Evolutionary conservation across 2,329 filamentous ascomycete species (phyloP).

Genomic region (Claviceps pusilla): DNA sequence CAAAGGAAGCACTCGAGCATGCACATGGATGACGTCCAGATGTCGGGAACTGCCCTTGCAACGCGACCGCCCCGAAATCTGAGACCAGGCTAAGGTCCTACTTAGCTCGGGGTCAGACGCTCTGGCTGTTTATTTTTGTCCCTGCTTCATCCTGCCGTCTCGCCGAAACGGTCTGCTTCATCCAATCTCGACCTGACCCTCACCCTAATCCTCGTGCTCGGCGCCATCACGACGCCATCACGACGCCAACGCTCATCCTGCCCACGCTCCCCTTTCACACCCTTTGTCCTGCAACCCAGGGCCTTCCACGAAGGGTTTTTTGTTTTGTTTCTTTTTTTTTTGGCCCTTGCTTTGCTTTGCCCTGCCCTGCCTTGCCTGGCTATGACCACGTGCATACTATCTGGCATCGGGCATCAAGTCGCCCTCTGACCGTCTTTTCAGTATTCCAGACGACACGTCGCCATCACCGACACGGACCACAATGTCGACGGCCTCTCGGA

Average conservation of each 20-base stretch:
- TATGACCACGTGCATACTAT: slow-evolving; percentile 2
- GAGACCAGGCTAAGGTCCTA: not conserved
- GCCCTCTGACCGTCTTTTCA: slow-evolving; percentile 12
- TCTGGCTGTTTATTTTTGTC: not conserved
- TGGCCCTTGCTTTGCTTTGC: too few relatives aligned
- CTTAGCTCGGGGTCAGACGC: not conserved
- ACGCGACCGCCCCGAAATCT: not conserved
- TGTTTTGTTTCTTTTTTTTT: not conserved
- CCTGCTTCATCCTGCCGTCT: not conserved
- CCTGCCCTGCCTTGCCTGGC: not conserved
- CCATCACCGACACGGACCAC: not conserved
- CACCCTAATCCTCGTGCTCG: not conserved
- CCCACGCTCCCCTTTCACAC: not conserved
- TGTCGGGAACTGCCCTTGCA: slow-evolving; percentile 1
- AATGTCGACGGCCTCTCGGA: slow-evolving; percentile 36
- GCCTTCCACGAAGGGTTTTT: not conserved
- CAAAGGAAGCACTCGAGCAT: not conserved
- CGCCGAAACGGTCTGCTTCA: not conserved
- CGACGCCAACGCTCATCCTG: not conserved
- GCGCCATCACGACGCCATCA: not conserved
- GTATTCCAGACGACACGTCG: not conserved
- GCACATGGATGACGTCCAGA: slow-evolving; percentile 2
- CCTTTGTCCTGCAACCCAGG: not conserved
- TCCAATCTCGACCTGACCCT: not conserved
- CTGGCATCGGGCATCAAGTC: slow-evolving; percentile 15